These are phyloP conservation scores for Solanum dulcamara DNA, from an alignment of 257 asterid genomes.

Conservation along the genomic window DNA sequence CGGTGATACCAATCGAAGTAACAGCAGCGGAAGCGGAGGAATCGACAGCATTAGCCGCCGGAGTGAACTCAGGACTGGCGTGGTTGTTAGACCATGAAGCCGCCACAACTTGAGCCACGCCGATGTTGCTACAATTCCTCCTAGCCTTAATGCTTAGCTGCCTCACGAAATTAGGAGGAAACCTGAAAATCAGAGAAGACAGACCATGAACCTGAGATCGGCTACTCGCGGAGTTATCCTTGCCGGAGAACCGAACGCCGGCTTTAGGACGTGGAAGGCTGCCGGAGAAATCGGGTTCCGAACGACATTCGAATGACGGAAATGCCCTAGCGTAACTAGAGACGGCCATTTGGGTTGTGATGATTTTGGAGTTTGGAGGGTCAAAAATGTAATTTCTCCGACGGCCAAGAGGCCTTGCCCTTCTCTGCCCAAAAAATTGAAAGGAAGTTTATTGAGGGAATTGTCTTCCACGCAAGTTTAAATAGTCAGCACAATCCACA, in stretches of 20 bases:
- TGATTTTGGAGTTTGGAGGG: not conserved
- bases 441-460: not conserved
- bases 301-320: slow-evolving; percentile 81
- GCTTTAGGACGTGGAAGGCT: slow-evolving; percentile 31
- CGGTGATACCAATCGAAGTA: slow-evolving; percentile 25
- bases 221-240: slow-evolving; percentile 13
- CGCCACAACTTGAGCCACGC: slow-evolving; percentile 95
- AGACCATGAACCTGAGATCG: slow-evolving; percentile 24
- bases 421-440: not conserved
- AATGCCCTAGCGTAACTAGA: slow-evolving; percentile 50
- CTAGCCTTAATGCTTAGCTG: slow-evolving; percentile 96
- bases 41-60: slow-evolving; percentile 70
- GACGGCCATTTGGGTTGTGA: slow-evolving; percentile 48
- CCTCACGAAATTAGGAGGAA: slow-evolving; percentile 94
- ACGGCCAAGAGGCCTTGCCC: not conserved
- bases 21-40: slow-evolving; percentile 44
- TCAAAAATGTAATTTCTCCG: not conserved
- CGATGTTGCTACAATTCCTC: slow-evolving; percentile 92
- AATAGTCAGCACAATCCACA: not conserved
- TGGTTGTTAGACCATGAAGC: slow-evolving; percentile 91
- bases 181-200: slow-evolving; percentile 53
- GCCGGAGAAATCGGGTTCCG: slow-evolving; percentile 62
- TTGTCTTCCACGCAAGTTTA: not conserved
- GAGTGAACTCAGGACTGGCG: slow-evolving; percentile 12
- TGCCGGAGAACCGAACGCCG: slow-evolving; percentile 16